These are phyloP conservation scores for Zymoseptoria brevis DNA, from an alignment of 2,329 filamentous ascomycete genomes.

Conservation along the genomic window DNA sequence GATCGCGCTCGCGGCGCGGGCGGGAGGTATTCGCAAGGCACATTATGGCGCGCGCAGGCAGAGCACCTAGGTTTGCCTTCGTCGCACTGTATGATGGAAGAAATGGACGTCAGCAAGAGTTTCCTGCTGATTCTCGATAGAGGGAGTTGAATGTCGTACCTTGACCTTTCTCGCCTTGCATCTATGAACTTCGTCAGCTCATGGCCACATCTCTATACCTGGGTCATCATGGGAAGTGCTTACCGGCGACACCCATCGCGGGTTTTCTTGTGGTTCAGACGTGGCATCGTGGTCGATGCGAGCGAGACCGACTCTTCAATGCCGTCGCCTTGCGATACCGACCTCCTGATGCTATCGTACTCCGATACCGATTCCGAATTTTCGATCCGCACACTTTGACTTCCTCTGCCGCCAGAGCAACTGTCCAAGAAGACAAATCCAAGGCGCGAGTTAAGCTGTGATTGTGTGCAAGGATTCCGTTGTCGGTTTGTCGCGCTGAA, in stretches of 20 bases:
- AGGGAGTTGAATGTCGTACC: constrained; percentile 2
- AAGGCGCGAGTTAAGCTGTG: too few species aligned
- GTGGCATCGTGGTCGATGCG: constrained; percentile 8
- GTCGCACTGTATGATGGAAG: constrained; percentile 14
- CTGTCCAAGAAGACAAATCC: too few species aligned
- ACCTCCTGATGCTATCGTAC: too few species aligned
- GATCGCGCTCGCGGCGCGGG: constrained; percentile 10
- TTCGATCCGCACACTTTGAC: too few species aligned
- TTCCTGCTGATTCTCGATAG: not conserved
- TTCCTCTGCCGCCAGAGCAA: too few species aligned
- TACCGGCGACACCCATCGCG: constrained; percentile 15
- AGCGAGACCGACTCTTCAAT: not conserved
- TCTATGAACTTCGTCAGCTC: not conserved
- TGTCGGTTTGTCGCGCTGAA: too few species aligned
- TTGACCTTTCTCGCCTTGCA: constrained; percentile 22
- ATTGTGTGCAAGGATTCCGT: too few species aligned
- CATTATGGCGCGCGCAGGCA: constrained; percentile 19
- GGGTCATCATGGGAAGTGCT: not conserved
- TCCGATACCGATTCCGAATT: not conserved
- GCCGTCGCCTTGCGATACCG: too few species aligned
- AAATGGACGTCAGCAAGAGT: not conserved
- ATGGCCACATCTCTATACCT: not conserved
- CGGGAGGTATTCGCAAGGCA: constrained; percentile 19
- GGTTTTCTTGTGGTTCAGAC: constrained; percentile 19
- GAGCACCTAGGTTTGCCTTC: constrained; percentile 18